These are phyloP conservation scores for Kokia cookei DNA, from an alignment of 441 rosid species.

Conservation along the genomic window DNA sequence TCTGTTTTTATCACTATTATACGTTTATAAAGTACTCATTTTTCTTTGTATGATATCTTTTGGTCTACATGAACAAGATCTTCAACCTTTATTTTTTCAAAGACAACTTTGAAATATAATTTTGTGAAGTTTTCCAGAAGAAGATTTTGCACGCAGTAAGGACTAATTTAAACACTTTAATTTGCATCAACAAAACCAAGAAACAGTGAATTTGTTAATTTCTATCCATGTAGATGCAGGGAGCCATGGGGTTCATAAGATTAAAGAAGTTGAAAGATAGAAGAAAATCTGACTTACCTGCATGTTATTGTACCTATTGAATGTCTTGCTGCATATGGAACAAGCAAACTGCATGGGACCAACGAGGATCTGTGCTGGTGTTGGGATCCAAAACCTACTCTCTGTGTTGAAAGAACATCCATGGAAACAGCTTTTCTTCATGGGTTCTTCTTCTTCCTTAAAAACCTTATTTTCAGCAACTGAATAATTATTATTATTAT, in stretches of 20 bases:
- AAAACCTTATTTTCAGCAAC: constrained; percentile 25
- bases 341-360: constrained; percentile 95
- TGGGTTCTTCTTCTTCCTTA: constrained; percentile 22
- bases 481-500: neutral
- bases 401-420: constrained; percentile 38
- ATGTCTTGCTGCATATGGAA: constrained; percentile 77
- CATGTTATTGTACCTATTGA: constrained; percentile 98
- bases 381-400: constrained; percentile 89
- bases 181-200: neutral
- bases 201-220: neutral
- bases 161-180: neutral
- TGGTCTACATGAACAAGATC: neutral
- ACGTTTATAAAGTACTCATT: neutral
- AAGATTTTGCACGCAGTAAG: neutral
- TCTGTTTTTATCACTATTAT: neutral
- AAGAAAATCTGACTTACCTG: constrained; percentile 45
- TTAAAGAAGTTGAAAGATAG: neutral
- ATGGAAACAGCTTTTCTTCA: constrained; percentile 21
- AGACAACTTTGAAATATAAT: neutral
- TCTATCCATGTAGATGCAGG: no score
- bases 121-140: neutral
- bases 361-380: constrained; percentile 79
- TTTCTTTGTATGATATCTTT: neutral
- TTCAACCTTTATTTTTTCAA: neutral
- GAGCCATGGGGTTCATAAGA: neutral